Evolutionary conservation across 2,329 filamentous ascomycete genomes (phyloP).

Genomic region (Fusarium mangiferae): DNA sequence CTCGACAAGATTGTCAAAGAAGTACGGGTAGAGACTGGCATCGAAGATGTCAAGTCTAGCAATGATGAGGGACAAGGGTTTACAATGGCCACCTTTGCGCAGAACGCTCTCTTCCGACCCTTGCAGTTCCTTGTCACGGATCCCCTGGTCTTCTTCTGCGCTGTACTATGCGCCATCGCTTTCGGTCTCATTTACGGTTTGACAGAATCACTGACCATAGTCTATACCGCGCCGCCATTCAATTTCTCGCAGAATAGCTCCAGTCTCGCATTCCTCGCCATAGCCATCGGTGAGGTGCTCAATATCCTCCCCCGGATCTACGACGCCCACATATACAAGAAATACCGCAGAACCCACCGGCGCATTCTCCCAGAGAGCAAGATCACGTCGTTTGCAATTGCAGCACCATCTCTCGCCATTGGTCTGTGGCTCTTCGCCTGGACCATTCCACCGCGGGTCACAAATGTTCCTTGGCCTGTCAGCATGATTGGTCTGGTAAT

Average conservation of each 20-base stretch:
- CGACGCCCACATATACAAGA: constrained; percentile 7
- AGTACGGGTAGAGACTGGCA: background rate
- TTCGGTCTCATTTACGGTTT: constrained; percentile 13
- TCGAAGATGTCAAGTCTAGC: background rate
- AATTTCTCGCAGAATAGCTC: background rate
- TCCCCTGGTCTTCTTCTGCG: constrained; percentile 4
- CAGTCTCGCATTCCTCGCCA: constrained; percentile 6
- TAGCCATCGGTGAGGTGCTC: background rate
- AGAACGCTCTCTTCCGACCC: constrained; percentile 4
- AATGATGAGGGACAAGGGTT: background rate
- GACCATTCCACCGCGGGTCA: constrained; percentile 10
- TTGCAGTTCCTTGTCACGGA: constrained; percentile 8
- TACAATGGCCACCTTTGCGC: background rate
- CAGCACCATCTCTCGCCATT: constrained; percentile 4
- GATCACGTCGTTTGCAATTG: background rate
- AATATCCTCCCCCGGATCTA: background rate
- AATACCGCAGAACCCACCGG: background rate
- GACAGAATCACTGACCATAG: constrained; percentile 10
- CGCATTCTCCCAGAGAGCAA: constrained; percentile 8
- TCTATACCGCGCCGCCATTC: background rate
- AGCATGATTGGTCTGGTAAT: constrained; percentile 15
- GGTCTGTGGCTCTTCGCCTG: constrained; percentile 15
- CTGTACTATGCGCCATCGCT: constrained; percentile 6
- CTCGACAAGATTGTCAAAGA: background rate
- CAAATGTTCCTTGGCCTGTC: constrained; percentile 1